phyloP scores from a whole-genome alignment of 2,329 filamentous ascomycete genomes.

The Aspergillus tamarii region DNA sequence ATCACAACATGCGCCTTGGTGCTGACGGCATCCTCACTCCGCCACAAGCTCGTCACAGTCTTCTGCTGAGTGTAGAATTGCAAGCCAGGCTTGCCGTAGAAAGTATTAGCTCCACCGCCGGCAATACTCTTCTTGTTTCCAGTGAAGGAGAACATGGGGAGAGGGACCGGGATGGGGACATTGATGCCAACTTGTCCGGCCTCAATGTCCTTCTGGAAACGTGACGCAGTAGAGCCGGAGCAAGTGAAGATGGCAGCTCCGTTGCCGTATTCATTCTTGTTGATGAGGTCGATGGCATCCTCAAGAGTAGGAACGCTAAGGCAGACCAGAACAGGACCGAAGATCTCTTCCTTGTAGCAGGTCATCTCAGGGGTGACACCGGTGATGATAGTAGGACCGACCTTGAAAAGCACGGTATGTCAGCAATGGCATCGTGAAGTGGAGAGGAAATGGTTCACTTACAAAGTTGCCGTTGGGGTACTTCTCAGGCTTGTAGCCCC shows the following conservation, averaged over 20 bases:
- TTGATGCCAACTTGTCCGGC: conserved; percentile 70
- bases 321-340: conserved; percentile 68
- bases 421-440: neutral
- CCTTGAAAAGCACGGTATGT: conserved; percentile 36
- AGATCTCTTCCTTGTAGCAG: conserved; percentile 70
- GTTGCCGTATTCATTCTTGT: conserved; percentile 69
- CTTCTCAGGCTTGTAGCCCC: conserved; percentile 63
- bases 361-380: conserved; percentile 68
- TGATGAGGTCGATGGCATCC: conserved; percentile 66
- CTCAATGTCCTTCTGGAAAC: conserved; percentile 68
- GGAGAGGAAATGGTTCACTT: conserved; percentile 32
- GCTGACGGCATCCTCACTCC: conserved; percentile 78
- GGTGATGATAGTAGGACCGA: conserved; percentile 67
- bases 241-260: conserved; percentile 68
- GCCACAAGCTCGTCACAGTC: conserved; percentile 95
- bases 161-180: conserved; percentile 65
- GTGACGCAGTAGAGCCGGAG: conserved; percentile 62
- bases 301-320: conserved; percentile 63
- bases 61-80: conserved; percentile 97
- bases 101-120: conserved; percentile 87
- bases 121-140: conserved; percentile 87
- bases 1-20: conserved; percentile 87
- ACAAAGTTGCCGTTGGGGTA: conserved; percentile 70
- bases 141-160: conserved; percentile 67
- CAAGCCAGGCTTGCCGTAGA: conserved; percentile 91